Conservation (phyloP, 2,329 filamentous ascomycete species). For the Cladorrhinum sp. region DNA sequence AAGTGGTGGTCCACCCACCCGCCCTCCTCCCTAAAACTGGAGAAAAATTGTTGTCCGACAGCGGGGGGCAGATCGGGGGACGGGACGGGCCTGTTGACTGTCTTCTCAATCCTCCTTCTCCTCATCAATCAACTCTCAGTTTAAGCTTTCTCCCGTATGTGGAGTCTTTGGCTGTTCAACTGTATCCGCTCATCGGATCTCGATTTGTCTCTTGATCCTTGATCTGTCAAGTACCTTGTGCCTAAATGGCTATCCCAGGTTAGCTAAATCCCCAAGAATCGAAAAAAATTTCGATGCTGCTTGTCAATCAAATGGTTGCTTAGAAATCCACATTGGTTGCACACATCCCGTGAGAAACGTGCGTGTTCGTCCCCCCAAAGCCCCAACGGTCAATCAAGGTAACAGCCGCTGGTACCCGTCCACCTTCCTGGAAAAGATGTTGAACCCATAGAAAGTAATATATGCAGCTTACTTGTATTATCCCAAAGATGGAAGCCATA, state of each 20-base stretch:
- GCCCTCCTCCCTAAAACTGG: not conserved
- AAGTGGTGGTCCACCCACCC: not conserved
- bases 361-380: not conserved
- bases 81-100: not conserved
- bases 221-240: too few species aligned
- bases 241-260: too few species aligned
- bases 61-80: not conserved
- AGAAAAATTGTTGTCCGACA: not conserved
- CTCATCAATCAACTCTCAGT: not conserved
- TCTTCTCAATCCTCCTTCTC: not conserved
- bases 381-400: not conserved
- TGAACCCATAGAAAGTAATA: too few species aligned
- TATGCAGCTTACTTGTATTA: too few species aligned
- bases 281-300: not conserved
- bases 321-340: slow-evolving; percentile 5
- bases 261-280: too few species aligned
- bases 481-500: too few species aligned
- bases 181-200: not conserved
- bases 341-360: slow-evolving; percentile 5
- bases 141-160: not conserved
- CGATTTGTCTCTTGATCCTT: too few species aligned
- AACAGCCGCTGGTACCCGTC: not conserved
- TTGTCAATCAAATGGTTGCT: not conserved
- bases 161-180: not conserved
- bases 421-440: not conserved